phyloP scores from a whole-genome alignment of 345 rosid genomes.

The Pseudoturritis turrita region DNA sequence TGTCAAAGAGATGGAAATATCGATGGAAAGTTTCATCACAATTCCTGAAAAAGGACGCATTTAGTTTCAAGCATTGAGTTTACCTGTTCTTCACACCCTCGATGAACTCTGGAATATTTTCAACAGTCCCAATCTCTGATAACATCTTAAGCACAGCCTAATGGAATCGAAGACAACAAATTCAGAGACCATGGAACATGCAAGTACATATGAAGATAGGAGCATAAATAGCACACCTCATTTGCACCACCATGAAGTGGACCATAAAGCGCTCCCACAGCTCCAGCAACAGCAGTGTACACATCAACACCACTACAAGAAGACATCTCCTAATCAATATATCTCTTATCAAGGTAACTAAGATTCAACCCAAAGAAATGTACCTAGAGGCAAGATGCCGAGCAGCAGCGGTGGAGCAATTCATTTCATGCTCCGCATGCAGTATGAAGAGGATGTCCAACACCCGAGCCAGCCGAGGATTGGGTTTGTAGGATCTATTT shows the following conservation, averaged over 20 bases:
- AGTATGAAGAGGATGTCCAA: slow-evolving; percentile 84
- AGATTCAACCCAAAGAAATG: not conserved
- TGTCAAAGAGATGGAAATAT: not conserved
- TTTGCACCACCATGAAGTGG: slow-evolving; percentile 99
- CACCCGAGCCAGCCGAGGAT: slow-evolving; percentile 88
- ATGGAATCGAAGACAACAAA: slow-evolving; percentile 15
- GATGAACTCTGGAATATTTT: slow-evolving; percentile 87
- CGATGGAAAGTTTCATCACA: not conserved
- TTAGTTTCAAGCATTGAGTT: slow-evolving; percentile 4
- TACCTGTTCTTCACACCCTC: slow-evolving; percentile 95
- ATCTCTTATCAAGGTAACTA: not conserved
- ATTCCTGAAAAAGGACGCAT: not conserved
- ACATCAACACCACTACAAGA: slow-evolving; percentile 86
- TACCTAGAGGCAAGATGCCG: slow-evolving; percentile 98
- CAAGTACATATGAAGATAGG: not conserved
- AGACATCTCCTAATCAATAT: not conserved
- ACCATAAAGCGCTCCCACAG: slow-evolving; percentile 94
- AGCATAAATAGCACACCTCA: slow-evolving; percentile 45
- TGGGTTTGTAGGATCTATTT: slow-evolving; percentile 76
- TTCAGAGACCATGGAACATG: not conserved
- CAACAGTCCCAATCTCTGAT: slow-evolving; percentile 80
- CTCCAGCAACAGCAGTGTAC: slow-evolving; percentile 89
- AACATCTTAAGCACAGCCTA: slow-evolving; percentile 99
- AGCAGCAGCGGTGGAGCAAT: slow-evolving; percentile 94
- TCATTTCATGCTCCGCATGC: slow-evolving; percentile 99